phyloP scores from a whole-genome alignment of 345 rosid species.

The Nasturtium officinale region DNA sequence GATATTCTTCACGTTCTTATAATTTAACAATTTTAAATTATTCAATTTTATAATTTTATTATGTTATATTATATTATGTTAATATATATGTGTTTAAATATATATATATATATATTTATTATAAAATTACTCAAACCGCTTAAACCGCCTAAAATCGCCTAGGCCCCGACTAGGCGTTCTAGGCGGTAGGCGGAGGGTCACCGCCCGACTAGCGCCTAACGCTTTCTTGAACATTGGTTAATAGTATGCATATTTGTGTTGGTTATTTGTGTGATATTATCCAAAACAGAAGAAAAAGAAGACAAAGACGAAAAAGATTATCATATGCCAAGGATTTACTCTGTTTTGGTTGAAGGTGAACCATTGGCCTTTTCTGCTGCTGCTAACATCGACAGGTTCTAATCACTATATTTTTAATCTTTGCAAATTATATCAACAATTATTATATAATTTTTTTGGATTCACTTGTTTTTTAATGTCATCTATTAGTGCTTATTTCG shows the following conservation, averaged over 20 bases:
- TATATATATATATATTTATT: too few relatives aligned
- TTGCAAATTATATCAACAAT: not conserved
- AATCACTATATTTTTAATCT: not conserved
- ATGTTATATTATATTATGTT: too few relatives aligned
- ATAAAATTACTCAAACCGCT: too few relatives aligned
- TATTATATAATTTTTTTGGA: not conserved
- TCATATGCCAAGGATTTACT: slow-evolving; percentile 50
- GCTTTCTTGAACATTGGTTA: too few relatives aligned
- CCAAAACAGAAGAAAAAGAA: slow-evolving; percentile 40
- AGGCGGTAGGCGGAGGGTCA: too few relatives aligned
- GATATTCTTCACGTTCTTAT: too few relatives aligned
- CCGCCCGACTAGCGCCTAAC: too few relatives aligned
- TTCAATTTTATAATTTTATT: too few relatives aligned
- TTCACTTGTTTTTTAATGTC: not conserved
- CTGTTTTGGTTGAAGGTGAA: slow-evolving; percentile 70
- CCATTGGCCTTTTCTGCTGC: slow-evolving; percentile 52
- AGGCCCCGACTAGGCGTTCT: too few relatives aligned
- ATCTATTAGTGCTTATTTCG: not conserved
- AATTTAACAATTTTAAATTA: too few relatives aligned
- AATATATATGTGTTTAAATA: too few relatives aligned
- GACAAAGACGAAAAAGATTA: slow-evolving; percentile 27
- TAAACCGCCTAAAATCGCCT: too few relatives aligned
- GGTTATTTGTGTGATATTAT: slow-evolving; percentile 33
- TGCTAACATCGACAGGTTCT: slow-evolving; percentile 49
- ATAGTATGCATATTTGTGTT: slow-evolving; percentile 36